Percentiles rank a stretch among this genome's conserved stretches.
These are phyloP conservation scores for Podila epigama DNA, from an alignment of 192 early-diverging fungal species.

Conservation along the genomic window DNA sequence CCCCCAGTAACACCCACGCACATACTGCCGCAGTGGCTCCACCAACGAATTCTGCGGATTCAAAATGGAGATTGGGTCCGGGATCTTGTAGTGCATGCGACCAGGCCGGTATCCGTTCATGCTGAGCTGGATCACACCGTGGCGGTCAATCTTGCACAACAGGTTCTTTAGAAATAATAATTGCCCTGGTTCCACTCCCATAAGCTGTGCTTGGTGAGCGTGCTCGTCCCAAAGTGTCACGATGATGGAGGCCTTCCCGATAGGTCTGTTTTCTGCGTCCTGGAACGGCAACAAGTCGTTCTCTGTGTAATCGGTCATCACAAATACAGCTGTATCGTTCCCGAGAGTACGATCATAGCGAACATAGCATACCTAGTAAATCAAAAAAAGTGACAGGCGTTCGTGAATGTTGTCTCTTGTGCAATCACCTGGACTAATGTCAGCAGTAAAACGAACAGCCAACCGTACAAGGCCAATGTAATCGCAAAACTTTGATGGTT, in stretches of 20 bases:
- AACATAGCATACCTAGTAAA: constrained; percentile 16
- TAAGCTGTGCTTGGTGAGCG: not conserved
- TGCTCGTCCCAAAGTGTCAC: constrained; percentile 45
- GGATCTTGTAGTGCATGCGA: not conserved
- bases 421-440: not conserved
- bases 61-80: not conserved
- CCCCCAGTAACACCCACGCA: too few species aligned
- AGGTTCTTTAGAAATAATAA: constrained; percentile 24
- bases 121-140: not conserved
- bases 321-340: not conserved
- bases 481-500: constrained; percentile 5
- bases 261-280: constrained; percentile 3
- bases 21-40: not conserved
- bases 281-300: constrained; percentile 7
- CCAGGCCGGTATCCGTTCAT: not conserved
- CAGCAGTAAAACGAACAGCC: not conserved
- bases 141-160: constrained; percentile 1
- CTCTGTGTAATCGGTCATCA: constrained; percentile 41
- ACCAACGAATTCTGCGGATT: not conserved
- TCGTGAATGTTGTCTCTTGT: not conserved
- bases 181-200: constrained; percentile 6
- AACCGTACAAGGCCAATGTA: constrained; percentile 17
- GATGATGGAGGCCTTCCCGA: constrained; percentile 15
- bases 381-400: not conserved
- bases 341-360: not conserved